Base-by-base conservation (phyloP, 179 eudicot species). In the Kewa caespitosa region DNA sequence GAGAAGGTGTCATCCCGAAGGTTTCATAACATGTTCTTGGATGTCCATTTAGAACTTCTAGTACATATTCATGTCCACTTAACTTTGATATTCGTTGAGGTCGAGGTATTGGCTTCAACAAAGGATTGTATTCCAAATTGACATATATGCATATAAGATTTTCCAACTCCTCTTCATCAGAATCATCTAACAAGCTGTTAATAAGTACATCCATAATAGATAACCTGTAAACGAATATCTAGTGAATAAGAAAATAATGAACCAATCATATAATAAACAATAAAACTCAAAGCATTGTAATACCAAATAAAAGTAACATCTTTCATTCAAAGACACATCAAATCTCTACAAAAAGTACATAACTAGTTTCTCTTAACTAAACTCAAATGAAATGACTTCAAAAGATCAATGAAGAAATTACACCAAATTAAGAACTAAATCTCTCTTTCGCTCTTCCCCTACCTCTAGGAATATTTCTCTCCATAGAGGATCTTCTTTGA, bases 401-500 rank as follows among this genome's bases (percentile, higher is more conserved):
- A 41, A 41, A 41, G 13, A 41, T 6, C 43, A 41, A 41, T 6
- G 7, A 41, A 41, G 43, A 46, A 46, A 46, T 22, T 12, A 46
- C 2, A 12, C 5, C 2, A 46, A 22, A 12, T 46, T 46, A 46
- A 12, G 5, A 12, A 46, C 52, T 46, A 60, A 59, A 41, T 73
- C 67, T 39, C 12, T 73, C 28, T 30, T 73, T 55, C 38, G 61
- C 6, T 59, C 67, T n/a, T 73, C 65, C 0, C 37, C 3, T 14
- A 73, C 7, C 2, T 32, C 32, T 27, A 60, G 67, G 23, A 73
- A 59, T 3, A 73, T 73, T 3, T 59, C 31, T 32, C 67, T 60
- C 67, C 67, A 72, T 9, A 33, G 7, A 1, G 50, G 66, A 57
- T 72, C 54, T n/a, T 72, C 52, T 54, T 57, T 62, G 12, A 57